phyloP scores from a whole-genome alignment of 2,329 filamentous ascomycete species.

The Daldinia eschscholtzii region DNA sequence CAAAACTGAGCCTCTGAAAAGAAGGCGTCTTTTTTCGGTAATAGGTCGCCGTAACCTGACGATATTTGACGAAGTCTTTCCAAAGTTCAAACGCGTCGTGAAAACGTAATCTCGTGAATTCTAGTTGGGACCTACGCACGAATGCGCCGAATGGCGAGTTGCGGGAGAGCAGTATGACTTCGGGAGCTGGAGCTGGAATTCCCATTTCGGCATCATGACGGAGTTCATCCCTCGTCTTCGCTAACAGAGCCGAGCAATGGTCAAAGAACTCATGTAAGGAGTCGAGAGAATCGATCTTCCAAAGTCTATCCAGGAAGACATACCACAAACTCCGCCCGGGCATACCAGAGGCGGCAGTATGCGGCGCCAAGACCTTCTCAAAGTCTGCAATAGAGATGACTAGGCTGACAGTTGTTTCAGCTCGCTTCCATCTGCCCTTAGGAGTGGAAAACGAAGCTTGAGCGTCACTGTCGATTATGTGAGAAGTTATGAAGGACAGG shows the following conservation, averaged over 20 bases:
- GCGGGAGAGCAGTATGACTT: conserved; percentile 73
- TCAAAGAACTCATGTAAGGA: conserved; percentile 83
- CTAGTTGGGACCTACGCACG: conserved; percentile 79
- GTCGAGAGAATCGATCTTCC: conserved; percentile 86
- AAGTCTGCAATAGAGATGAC: conserved; percentile 70
- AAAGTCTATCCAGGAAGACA: conserved; percentile 82
- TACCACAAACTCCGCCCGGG: conserved; percentile 91
- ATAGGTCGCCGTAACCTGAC: conserved; percentile 77
- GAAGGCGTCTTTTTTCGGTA: conserved; percentile 73
- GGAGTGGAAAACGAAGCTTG: conserved; percentile 51
- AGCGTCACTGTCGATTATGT: conserved; percentile 68
- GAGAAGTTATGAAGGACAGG: conserved; percentile 81
- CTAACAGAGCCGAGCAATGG: conserved; percentile 68
- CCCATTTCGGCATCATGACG: conserved; percentile 67
- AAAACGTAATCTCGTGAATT: conserved; percentile 85
- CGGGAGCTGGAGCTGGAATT: conserved; percentile 60
- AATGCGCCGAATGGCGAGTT: conserved; percentile 87
- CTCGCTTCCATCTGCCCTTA: conserved; percentile 60
- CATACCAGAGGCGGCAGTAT: conserved; percentile 67
- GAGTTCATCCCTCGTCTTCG: conserved; percentile 72
- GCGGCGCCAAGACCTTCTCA: conserved; percentile 67
- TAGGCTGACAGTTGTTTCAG: conserved; percentile 64
- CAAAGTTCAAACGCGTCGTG: conserved; percentile 83
- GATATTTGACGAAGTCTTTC: conserved; percentile 84
- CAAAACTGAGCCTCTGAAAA: conserved; percentile 69